Percentiles rank a stretch among this genome's conserved stretches.
phyloP scores from a whole-genome alignment of 768 basidiomycete species.

The Termitomyces sp. region DNA sequence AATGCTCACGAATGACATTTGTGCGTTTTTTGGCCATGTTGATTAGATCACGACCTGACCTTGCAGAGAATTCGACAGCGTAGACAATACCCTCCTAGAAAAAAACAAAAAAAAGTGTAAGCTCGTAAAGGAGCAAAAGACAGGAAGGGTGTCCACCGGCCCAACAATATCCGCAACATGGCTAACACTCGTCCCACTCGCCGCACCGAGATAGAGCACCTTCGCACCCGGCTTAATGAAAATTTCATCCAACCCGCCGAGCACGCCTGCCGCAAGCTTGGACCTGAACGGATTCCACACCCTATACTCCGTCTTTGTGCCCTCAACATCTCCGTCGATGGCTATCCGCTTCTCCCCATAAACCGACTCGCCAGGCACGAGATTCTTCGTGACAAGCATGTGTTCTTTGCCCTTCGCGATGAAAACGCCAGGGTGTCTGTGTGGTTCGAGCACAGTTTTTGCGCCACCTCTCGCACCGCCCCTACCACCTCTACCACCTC shows the following conservation, averaged over 20 bases:
- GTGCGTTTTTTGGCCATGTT: conserved; percentile 99
- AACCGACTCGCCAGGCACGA: conserved; percentile 95
- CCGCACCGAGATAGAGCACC: conserved; percentile 96
- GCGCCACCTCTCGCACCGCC: conserved; percentile 78
- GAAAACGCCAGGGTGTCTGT: conserved; percentile 92
- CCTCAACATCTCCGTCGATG: conserved; percentile 69
- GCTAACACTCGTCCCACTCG: conserved; percentile 95
- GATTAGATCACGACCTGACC: conserved; percentile 96
- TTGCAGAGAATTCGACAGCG: conserved; percentile 95
- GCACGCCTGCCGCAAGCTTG: conserved; percentile 94
- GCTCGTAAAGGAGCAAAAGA: neutral
- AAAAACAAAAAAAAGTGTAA: conserved; percentile 9
- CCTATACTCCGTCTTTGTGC: conserved; percentile 90
- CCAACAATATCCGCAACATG: conserved; percentile 99
- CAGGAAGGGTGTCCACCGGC: conserved; percentile 49
- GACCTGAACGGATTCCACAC: conserved; percentile 99
- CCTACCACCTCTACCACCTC: conserved; percentile 50
- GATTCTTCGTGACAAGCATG: conserved; percentile 94
- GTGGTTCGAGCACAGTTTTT: conserved; percentile 90
- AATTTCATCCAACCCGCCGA: conserved; percentile 92
- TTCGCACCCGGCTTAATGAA: conserved; percentile 92
- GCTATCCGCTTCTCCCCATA: conserved; percentile 98
- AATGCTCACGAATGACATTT: conserved; percentile 88
- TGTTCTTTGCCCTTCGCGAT: conserved; percentile 97
- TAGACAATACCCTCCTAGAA: conserved; percentile 90